Base-by-base conservation (phyloP, 2,329 filamentous ascomycete genomes). In the Alternaria brassicae region DNA sequence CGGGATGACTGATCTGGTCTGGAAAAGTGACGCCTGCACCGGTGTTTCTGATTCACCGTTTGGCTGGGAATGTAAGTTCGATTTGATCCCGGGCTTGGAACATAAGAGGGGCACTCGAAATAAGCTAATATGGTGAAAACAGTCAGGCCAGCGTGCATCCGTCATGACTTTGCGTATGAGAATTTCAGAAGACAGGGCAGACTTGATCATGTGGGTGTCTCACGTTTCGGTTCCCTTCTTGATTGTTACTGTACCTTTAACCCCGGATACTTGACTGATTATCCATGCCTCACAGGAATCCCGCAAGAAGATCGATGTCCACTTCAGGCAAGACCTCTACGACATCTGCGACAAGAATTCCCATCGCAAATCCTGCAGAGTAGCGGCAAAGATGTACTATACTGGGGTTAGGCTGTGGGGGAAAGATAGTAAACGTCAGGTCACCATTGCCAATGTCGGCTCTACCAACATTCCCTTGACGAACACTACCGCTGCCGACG, bases 11-110 rank as follows among this genome's bases (percentile, higher is more conserved):
- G 8, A 27, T 50, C 21, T 54, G 4, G 4, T 4, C 32, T 54
- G 52, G 52, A 2, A 5, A 32, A 27, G 28, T 1, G 52, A 54
- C 25, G 52, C 21, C 0, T 54, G 52, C 7, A 54, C 28, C 9
- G 19, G 21, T 9, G 51, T 34, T 6, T 17, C 30, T 23, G 51
- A 53, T 17, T 21, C 12, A 7, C 51, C 51, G 17, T 36, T 53
- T 34, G 28, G 39, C 13, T 53, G 51, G 51, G 19, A 53, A 19
- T 53, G 51, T 53, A 44, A 53, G 51, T 32, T 37, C 6, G 6
- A 9, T 17, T 9, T 37, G n/a, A 37, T 19, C 6, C 4, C 25
- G 25, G 7, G 32, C n/a, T 6, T 36, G 12, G 32, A n/a, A n/a
- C n/a, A n/a, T 15, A 25, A 41, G 15, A n/a, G 45, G 8, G 21